These are phyloP conservation scores for Cardamine resedifolia DNA, from an alignment of 345 rosid genomes.

Conservation along the genomic window DNA sequence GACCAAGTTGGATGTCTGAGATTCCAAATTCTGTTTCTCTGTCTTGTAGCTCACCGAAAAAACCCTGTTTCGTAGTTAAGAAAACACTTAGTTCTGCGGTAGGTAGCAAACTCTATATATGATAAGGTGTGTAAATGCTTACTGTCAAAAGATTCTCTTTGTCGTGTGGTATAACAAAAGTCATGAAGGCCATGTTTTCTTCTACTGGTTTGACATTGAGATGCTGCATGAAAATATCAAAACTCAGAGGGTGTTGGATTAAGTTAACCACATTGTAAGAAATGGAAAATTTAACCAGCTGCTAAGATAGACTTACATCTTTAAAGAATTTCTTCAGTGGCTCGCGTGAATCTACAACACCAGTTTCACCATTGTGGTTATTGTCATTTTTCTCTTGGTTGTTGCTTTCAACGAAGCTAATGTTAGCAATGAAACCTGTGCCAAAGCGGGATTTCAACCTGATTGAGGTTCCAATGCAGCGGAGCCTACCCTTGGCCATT, in stretches of 20 bases:
- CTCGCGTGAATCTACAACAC: conserved; percentile 41
- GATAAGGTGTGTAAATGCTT: conserved; percentile 25
- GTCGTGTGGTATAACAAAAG: conserved; percentile 82
- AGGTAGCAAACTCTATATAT: background rate
- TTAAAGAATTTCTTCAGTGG: conserved; percentile 73
- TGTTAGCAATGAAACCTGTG: conserved; percentile 77
- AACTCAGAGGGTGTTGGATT: background rate
- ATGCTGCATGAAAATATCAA: conserved; percentile 43
- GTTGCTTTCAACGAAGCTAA: conserved; percentile 61
- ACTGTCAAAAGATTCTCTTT: conserved; percentile 68
- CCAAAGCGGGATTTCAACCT: conserved; percentile 89
- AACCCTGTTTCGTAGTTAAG: conserved; percentile 40
- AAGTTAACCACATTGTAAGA: background rate
- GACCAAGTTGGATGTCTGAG: conserved; percentile 85
- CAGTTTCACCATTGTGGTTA: conserved; percentile 33
- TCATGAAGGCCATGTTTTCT: conserved; percentile 69
- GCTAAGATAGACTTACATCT: conserved; percentile 47
- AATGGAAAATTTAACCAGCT: background rate
- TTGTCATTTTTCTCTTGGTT: conserved; percentile 37
- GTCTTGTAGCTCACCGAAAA: conserved; percentile 72
- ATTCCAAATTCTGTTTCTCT: conserved; percentile 64
- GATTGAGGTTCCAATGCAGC: conserved; percentile 86
- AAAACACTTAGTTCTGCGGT: background rate
- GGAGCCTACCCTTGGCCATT: conserved; percentile 94
- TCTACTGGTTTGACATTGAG: conserved; percentile 64